These are phyloP conservation scores for Fusarium sp. DNA, from an alignment of 2,329 filamentous ascomycete species.

Conservation along the genomic window DNA sequence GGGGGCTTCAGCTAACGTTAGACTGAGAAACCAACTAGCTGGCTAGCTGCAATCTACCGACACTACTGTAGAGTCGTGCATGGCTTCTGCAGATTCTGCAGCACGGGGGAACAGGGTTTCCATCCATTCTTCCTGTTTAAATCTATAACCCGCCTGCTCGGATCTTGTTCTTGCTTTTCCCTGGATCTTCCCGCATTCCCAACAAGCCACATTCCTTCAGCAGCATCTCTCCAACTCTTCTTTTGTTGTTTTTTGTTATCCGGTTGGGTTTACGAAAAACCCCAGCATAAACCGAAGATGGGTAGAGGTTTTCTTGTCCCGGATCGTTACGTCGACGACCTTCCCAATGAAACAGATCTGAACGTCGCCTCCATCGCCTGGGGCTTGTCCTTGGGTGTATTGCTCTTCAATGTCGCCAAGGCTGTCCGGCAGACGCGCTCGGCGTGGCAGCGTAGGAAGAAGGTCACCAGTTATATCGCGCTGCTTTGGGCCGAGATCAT, in stretches of 20 bases:
- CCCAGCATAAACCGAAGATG: conserved; percentile 27
- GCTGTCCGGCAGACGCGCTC: conserved; percentile 37
- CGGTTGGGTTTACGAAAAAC: background rate
- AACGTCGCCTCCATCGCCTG: conserved; percentile 48
- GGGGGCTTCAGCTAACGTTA: background rate
- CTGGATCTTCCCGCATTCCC: background rate
- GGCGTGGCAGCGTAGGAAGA: conserved; percentile 39
- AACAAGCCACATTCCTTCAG: conserved; percentile 12
- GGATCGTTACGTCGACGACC: conserved; percentile 32
- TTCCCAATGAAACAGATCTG: conserved; percentile 44
- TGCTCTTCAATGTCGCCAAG: conserved; percentile 44
- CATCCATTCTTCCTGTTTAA: conserved; percentile 9
- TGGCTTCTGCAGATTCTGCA: conserved; percentile 19
- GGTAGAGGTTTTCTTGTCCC: conserved; percentile 42
- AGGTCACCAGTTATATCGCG: conserved; percentile 38
- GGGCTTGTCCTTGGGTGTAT: conserved; percentile 46
- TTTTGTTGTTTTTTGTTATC: background rate
- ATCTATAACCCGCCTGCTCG: background rate
- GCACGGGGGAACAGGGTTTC: background rate
- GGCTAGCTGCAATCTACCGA: background rate
- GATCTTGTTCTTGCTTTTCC: background rate
- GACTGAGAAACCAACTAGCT: no score
- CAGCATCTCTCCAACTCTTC: background rate
- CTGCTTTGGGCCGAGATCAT: conserved; percentile 45
- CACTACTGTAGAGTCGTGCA: background rate